These are phyloP conservation scores for Rhynchosporium secalis DNA, from an alignment of 2,329 filamentous ascomycete species.

Conservation along the genomic window DNA sequence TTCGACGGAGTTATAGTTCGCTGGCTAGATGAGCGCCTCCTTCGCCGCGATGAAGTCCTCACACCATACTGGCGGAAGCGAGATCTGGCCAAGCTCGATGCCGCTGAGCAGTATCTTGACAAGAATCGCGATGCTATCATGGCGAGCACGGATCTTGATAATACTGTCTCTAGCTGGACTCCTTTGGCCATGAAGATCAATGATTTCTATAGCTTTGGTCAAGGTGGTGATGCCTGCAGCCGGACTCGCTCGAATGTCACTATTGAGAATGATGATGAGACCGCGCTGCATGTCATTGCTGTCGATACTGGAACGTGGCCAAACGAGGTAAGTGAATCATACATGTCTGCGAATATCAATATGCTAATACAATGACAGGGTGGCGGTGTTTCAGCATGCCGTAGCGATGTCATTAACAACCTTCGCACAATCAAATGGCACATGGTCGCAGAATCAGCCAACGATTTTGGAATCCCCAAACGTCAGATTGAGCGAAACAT, in stretches of 20 bases:
- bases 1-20: conserved; percentile 49
- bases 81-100: conserved; percentile 42
- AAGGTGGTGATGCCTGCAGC: conserved; percentile 40
- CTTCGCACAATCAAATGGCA: conserved; percentile 50
- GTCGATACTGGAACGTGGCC: conserved; percentile 37
- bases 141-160: conserved; percentile 38
- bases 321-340: conserved; percentile 28
- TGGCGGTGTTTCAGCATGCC: conserved; percentile 51
- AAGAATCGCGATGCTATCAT: conserved; percentile 36
- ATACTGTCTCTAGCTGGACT: conserved; percentile 35
- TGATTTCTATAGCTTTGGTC: conserved; percentile 41
- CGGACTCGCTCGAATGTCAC: conserved; percentile 42
- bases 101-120: conserved; percentile 45
- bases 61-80: conserved; percentile 43
- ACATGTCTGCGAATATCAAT: too few relatives aligned
- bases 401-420: conserved; percentile 51
- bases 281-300: conserved; percentile 45
- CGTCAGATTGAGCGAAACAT: conserved; percentile 52
- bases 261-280: conserved; percentile 36
- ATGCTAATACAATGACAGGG: conserved; percentile 15
- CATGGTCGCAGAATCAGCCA: conserved; percentile 51
- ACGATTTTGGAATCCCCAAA: conserved; percentile 51
- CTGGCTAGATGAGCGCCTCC: conserved; percentile 48
- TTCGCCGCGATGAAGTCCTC: conserved; percentile 44
- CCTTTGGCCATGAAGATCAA: conserved; percentile 40